phyloP scores from a whole-genome alignment of 371 early-diverging fungal genomes.

The Mortierella sp. region DNA sequence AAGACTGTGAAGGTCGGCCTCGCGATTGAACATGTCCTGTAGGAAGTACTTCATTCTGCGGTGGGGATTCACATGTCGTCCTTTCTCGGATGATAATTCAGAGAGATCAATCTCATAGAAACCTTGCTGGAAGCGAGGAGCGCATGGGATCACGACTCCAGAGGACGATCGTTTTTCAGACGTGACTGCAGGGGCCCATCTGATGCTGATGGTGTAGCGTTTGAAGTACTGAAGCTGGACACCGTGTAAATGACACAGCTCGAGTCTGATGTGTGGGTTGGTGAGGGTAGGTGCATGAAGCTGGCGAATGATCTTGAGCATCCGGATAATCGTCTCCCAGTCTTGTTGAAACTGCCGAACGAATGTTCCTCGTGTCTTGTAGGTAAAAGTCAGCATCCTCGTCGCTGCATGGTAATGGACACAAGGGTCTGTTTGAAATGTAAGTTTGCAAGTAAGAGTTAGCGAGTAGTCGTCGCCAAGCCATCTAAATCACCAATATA shows the following conservation, averaged over 20 bases:
- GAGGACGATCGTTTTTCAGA: constrained; percentile 33
- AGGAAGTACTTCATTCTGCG: constrained; percentile 46
- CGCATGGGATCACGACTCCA: constrained; percentile 26
- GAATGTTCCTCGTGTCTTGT: constrained; percentile 43
- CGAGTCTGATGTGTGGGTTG: constrained; percentile 22
- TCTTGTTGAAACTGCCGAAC: constrained; percentile 48
- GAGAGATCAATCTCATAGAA: constrained; percentile 39
- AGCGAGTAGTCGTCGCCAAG: not conserved
- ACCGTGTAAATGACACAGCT: constrained; percentile 29
- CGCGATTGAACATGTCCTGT: constrained; percentile 54
- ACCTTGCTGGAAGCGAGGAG: constrained; percentile 49
- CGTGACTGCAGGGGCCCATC: constrained; percentile 30
- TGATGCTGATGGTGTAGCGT: constrained; percentile 29
- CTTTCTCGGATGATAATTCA: not conserved
- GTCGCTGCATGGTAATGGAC: constrained; percentile 26
- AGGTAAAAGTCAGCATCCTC: constrained; percentile 36
- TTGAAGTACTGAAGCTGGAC: constrained; percentile 38
- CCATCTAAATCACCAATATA: not conserved
- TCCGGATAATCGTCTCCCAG: constrained; percentile 51
- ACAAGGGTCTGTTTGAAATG: constrained; percentile 17
- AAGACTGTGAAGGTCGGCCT: constrained; percentile 41
- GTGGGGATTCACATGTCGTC: constrained; percentile 35
- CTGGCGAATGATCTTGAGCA: constrained; percentile 46
- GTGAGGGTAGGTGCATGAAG: constrained; percentile 49
- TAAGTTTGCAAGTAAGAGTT: not conserved